Percentiles rank a stretch among this genome's conserved stretches.
These are phyloP conservation scores for Epicoccum sorghinum DNA, from an alignment of 2,329 filamentous ascomycete genomes.

Conservation along the genomic window DNA sequence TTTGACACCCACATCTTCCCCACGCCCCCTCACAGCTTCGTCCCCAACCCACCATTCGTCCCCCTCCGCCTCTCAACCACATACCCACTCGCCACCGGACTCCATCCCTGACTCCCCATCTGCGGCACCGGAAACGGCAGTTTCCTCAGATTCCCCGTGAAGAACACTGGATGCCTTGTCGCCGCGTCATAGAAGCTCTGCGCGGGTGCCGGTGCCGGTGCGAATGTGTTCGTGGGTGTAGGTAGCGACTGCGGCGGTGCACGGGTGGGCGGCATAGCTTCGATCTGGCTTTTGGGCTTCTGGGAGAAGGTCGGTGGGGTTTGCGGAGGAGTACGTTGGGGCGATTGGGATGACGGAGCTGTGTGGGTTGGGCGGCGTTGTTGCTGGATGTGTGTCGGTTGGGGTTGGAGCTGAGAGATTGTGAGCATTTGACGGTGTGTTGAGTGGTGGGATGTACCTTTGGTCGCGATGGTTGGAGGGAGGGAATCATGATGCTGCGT, in stretches of 20 bases:
- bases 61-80: conserved; percentile 35
- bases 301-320: neutral
- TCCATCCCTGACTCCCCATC: conserved; percentile 44
- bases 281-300: conserved; percentile 47
- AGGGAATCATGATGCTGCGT: conserved; percentile 43
- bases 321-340: neutral
- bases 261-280: conserved; percentile 54
- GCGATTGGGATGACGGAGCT: conserved; percentile 14
- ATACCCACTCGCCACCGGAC: conserved; percentile 55
- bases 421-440: conserved; percentile 15
- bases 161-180: conserved; percentile 75
- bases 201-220: conserved; percentile 11
- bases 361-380: conserved; percentile 33
- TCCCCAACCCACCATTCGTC: conserved; percentile 20
- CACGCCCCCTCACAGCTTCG: conserved; percentile 34
- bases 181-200: conserved; percentile 60
- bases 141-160: conserved; percentile 67
- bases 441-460: conserved; percentile 35
- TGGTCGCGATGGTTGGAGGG: conserved; percentile 49
- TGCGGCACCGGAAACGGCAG: conserved; percentile 56
- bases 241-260: conserved; percentile 17
- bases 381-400: conserved; percentile 33
- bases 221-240: conserved; percentile 10
- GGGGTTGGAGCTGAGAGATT: neutral
- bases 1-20: too few species aligned